Evolutionary conservation across 1,139 yeast genomes (phyloP).

Genomic region (Yamadazyma kanchanaburiensis): DNA sequence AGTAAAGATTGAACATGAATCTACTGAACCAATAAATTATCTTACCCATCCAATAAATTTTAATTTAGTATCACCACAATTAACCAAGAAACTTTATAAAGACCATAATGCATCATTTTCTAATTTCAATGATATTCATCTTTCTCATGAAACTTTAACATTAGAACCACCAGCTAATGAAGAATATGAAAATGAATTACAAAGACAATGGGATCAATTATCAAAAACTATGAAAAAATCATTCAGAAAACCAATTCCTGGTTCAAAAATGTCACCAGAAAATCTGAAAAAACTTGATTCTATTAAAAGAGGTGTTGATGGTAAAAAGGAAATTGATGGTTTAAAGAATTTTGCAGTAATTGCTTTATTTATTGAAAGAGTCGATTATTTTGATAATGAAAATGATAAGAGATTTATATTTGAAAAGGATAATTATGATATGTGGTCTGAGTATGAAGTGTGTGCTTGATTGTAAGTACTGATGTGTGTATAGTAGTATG

Average conservation of each 20-base stretch:
- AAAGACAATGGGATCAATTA: slow-evolving; percentile 59
- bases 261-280: slow-evolving; percentile 54
- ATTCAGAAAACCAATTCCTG: slow-evolving; percentile 73
- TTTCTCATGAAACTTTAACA: slow-evolving; percentile 16
- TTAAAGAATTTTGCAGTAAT: slow-evolving; percentile 67
- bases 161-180: slow-evolving; percentile 49
- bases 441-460: slow-evolving; percentile 75
- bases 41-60: slow-evolving; percentile 8
- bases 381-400: slow-evolving; percentile 65
- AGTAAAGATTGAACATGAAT: neutral
- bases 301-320: slow-evolving; percentile 81
- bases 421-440: slow-evolving; percentile 52
- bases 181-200: slow-evolving; percentile 66
- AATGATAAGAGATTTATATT: slow-evolving; percentile 55
- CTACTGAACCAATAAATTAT: neutral
- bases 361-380: slow-evolving; percentile 66
- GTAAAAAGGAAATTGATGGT: slow-evolving; percentile 66
- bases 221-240: slow-evolving; percentile 59
- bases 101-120: slow-evolving; percentile 25
- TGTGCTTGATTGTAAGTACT: slow-evolving; percentile 48
- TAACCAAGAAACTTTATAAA: slow-evolving; percentile 11
- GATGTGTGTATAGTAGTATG: neutral
- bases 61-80: slow-evolving; percentile 26
- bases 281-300: slow-evolving; percentile 60
- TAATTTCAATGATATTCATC: slow-evolving; percentile 16